Base-by-base conservation (phyloP, 2,329 filamentous ascomycete species). In the Chaetomiaceae sp. region DNA sequence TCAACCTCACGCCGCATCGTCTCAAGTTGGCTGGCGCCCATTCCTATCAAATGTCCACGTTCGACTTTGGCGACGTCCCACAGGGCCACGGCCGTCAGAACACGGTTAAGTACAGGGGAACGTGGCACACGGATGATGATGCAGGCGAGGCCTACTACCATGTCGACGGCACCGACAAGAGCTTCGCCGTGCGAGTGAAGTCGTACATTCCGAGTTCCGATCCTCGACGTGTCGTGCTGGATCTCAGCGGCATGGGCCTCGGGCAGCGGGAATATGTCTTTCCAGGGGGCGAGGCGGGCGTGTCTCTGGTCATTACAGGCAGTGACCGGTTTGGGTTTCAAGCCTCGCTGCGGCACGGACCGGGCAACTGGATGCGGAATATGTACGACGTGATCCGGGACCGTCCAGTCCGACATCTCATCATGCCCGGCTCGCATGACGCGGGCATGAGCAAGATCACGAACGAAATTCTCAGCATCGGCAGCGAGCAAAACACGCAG, bases 391-490 rank as follows among this genome's bases (percentile, higher is more conserved):
- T 63, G 3, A 68, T 69, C 53, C 61, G 62, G 33, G 62, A 66
- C 53, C 67, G 74, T 10, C 68, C 66, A 1, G 59, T 77, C 0
- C 69, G 70, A 45, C 68, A 75, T 25, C 65, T 77, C 16, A 66
- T 70, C 43, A 70, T 78, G 65, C 74, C 74, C 0, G 74, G 73
- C 8, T 68, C 71, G 3, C 73, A 78, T 53, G 72, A 77, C 51
- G 65, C 73, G 0, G 74, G 73, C n/a, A 77, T 78, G 73, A 69
- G 66, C 20, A 64, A 54, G 1, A 72, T 73, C 53, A 68, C 62
- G 13, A 49, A 58, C 41, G 56, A 61, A 13, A 71, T 72, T 4
- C 35, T 16, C 30, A 62, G 66, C 31, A 63, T 70, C 10, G 72
- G 69, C 3, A 62, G 62, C 16, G 60, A 62, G n/a, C 54, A 60